Conservation (phyloP, 371 early-diverging fungal genomes). For the Saksenaea oblongispora region DNA sequence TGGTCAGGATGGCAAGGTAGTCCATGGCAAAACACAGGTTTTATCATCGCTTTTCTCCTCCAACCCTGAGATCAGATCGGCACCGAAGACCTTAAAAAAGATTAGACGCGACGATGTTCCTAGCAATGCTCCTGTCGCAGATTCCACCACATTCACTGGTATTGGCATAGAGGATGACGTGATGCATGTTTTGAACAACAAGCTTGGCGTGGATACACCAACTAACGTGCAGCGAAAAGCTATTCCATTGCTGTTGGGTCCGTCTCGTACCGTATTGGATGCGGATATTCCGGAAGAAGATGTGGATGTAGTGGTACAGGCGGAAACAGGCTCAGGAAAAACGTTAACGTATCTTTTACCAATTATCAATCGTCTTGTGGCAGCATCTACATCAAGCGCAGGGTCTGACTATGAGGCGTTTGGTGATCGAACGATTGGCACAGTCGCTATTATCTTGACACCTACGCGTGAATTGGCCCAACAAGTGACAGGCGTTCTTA, state of each 20-base stretch:
- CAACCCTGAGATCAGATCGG: slow-evolving; percentile 48
- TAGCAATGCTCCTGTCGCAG: slow-evolving; percentile 57
- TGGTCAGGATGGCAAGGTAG: slow-evolving; percentile 22
- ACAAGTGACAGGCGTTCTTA: slow-evolving; percentile 86
- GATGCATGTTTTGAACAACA: slow-evolving; percentile 57
- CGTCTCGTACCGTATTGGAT: slow-evolving; percentile 27
- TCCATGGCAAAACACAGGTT: slow-evolving; percentile 56
- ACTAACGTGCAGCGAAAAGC: slow-evolving; percentile 78
- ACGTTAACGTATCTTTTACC: slow-evolving; percentile 96
- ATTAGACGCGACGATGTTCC: slow-evolving; percentile 37
- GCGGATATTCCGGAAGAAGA: slow-evolving; percentile 43
- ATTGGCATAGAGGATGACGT: slow-evolving; percentile 77
- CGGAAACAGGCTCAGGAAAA: slow-evolving; percentile 98
- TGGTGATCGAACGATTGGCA: slow-evolving; percentile 64
- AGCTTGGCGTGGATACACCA: slow-evolving; percentile 66
- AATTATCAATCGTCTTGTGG: slow-evolving; percentile 56
- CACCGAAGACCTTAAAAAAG: slow-evolving; percentile 32
- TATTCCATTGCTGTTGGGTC: slow-evolving; percentile 62
- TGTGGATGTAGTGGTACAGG: slow-evolving; percentile 88
- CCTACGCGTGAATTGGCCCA: slow-evolving; percentile 99
- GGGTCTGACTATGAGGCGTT: slow-evolving; percentile 25
- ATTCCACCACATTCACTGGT: slow-evolving; percentile 65
- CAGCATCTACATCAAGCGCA: slow-evolving; percentile 32
- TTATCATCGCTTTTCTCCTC: slow-evolving; percentile 61
- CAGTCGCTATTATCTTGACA: slow-evolving; percentile 84